Percentiles rank a stretch among this genome's conserved stretches.
Conservation (phyloP, 345 rosid species). For the Eucalyptus regnans region DNA sequence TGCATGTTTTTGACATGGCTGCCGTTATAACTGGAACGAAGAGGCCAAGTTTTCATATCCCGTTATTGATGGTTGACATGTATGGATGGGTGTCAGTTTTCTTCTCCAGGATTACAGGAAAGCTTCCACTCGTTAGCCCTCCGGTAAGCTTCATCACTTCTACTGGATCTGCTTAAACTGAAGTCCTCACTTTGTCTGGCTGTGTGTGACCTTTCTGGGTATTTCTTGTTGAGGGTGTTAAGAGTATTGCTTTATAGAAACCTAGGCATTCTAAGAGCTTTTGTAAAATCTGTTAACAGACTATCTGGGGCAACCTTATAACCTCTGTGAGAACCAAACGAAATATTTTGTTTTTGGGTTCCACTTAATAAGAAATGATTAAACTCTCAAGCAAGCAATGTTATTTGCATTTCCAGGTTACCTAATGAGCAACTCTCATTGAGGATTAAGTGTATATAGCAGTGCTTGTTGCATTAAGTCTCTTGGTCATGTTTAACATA, state of each 20-base stretch:
- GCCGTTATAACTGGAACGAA: constrained; percentile 55
- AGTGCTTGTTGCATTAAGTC: not conserved
- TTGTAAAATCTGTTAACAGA: not conserved
- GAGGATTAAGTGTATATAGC: not conserved
- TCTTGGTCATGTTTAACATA: not conserved
- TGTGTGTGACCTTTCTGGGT: not conserved
- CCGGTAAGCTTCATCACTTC: constrained; percentile 35
- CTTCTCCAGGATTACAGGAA: constrained; percentile 56
- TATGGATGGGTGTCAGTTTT: constrained; percentile 71
- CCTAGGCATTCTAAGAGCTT: not conserved
- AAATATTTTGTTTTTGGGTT: not conserved
- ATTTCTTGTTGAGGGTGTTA: not conserved
- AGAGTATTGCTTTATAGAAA: not conserved
- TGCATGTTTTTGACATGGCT: constrained; percentile 58
- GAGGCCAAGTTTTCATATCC: constrained; percentile 53
- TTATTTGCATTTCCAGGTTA: not conserved
- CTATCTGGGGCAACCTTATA: not conserved
- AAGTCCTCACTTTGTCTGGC: not conserved
- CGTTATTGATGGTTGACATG: constrained; percentile 42
- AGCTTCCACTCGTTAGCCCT: constrained; percentile 78
- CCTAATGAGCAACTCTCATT: not conserved
- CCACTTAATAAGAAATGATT: not conserved
- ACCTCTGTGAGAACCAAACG: not conserved
- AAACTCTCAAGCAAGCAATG: not conserved
- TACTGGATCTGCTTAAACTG: not conserved